Evolutionary conservation across 2,329 filamentous ascomycete genomes (phyloP), one percentile per base, ranked within the genome.

Genomic region (Aspergillus sp.): DNA sequence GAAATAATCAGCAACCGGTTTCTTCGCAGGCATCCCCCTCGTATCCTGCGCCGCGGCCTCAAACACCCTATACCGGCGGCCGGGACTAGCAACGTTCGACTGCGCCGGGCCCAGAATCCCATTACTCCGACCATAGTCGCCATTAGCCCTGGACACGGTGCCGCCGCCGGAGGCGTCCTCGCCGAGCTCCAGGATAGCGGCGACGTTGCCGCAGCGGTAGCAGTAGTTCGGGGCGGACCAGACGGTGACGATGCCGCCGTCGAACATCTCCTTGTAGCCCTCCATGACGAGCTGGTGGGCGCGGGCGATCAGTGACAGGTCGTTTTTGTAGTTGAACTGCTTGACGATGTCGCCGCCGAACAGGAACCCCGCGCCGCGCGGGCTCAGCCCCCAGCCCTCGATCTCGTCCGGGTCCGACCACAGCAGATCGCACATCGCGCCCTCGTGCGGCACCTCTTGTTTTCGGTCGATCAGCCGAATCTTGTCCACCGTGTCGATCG

Each of bases 211-310:
- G 53, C 88, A 95, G 42, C 86, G 78, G 73, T 98, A 96, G 71
- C 89, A 98, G 72, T 98, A 98, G 63, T 89, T 89, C 43, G 83
- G 83, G 33, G 83, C 83, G 1, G 84, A 93, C 89, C 91, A 98
- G n/a, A 98, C 91, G 0, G 91, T 98, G 26, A 96, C 91, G 43
- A 98, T 95, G 29, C 80, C 85, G 10, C 79, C 82, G 55, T 94
- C 86, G 53, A 96, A 98, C 88, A 96, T 96, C 58, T 96, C 91
- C 64, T 96, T 98, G 66, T 96, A 98, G 30, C 91, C 91, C 63
- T 98, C 91, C 89, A 96, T 98, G 40, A 98, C 91, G 60, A 98
- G 70, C 68, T 98, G 91, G 72, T 98, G 91, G 35, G 91, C 91
- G 63, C 91, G 76, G 39, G 91, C 91, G 56, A 98, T 93, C 42